Evolutionary conservation across 805 yeast genomes (phyloP).

Genomic region (Spathaspora girioi): DNA sequence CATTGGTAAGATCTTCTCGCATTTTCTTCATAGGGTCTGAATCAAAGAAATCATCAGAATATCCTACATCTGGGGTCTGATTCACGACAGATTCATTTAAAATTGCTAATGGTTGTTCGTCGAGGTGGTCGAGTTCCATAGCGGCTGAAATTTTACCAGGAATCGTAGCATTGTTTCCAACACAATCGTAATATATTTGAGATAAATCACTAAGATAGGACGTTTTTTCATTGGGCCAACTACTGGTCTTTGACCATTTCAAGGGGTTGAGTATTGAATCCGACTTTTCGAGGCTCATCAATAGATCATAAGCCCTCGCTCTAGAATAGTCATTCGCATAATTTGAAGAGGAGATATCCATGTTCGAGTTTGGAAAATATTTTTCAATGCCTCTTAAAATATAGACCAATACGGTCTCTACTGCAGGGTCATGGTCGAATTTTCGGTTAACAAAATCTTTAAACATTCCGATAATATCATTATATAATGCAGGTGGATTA

Average conservation of each 20-base stretch:
- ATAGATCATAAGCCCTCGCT: constrained; percentile 50
- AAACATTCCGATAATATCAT: constrained; percentile 43
- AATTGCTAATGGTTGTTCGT: neutral
- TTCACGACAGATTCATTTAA: neutral
- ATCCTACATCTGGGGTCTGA: neutral
- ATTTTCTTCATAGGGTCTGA: constrained; percentile 25
- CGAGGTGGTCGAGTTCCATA: neutral
- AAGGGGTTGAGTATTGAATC: constrained; percentile 45
- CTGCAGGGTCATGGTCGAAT: constrained; percentile 37
- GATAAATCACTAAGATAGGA: constrained; percentile 43
- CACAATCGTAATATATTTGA: constrained; percentile 34
- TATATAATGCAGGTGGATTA: constrained; percentile 16
- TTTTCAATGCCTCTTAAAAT: constrained; percentile 27
- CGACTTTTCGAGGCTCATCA: constrained; percentile 25
- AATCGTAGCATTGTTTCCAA: neutral
- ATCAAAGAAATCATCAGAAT: constrained; percentile 19
- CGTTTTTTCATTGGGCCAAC: constrained; percentile 41
- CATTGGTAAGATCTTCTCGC: constrained; percentile 40
- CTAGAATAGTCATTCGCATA: constrained; percentile 43
- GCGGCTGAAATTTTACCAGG: neutral
- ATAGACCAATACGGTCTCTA: constrained; percentile 45
- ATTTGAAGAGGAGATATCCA: neutral
- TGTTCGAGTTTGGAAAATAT: neutral
- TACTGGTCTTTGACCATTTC: constrained; percentile 44
- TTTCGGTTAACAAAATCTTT: constrained; percentile 58